Percentiles rank a stretch among this genome's conserved stretches.
Conservation (phyloP, 495 filamentous ascomycete species). For the Amorphotheca resinae region DNA sequence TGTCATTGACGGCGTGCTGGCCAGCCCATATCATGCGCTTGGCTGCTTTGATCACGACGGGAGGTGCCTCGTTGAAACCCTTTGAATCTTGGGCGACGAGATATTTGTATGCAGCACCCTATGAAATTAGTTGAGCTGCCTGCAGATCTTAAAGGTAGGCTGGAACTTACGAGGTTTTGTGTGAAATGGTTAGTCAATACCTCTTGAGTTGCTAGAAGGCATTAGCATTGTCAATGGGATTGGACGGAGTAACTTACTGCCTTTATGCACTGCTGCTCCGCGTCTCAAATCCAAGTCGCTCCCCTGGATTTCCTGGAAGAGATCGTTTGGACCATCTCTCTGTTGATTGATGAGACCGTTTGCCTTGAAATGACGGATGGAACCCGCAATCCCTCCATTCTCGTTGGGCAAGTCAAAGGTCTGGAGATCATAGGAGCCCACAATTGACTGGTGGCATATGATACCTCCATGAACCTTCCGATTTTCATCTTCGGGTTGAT, state of each 20-base stretch:
- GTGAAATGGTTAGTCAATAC: constrained; percentile 55
- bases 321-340: constrained; percentile 44
- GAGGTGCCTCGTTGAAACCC: constrained; percentile 48
- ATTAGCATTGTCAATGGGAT: not conserved
- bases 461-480: not conserved
- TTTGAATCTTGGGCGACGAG: constrained; percentile 53
- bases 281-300: constrained; percentile 47
- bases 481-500: not conserved
- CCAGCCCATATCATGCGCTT: constrained; percentile 57
- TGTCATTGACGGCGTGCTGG: constrained; percentile 27
- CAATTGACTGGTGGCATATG: not conserved
- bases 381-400: constrained; percentile 30
- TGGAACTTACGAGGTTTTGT: constrained; percentile 52
- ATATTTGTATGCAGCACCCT: constrained; percentile 80
- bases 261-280: constrained; percentile 27
- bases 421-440: constrained; percentile 19
- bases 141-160: not conserved
- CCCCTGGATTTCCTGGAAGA: constrained; percentile 50
- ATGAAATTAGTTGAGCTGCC: constrained; percentile 11
- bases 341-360: constrained; percentile 36
- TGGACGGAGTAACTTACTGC: constrained; percentile 18
- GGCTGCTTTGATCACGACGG: constrained; percentile 41
- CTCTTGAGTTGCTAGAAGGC: constrained; percentile 20
- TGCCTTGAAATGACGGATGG: constrained; percentile 49
- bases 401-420: constrained; percentile 26